Evolutionary conservation across 345 rosid species (phyloP), one percentile per base, ranked within the genome.

Genomic region (Populus deltoides): DNA sequence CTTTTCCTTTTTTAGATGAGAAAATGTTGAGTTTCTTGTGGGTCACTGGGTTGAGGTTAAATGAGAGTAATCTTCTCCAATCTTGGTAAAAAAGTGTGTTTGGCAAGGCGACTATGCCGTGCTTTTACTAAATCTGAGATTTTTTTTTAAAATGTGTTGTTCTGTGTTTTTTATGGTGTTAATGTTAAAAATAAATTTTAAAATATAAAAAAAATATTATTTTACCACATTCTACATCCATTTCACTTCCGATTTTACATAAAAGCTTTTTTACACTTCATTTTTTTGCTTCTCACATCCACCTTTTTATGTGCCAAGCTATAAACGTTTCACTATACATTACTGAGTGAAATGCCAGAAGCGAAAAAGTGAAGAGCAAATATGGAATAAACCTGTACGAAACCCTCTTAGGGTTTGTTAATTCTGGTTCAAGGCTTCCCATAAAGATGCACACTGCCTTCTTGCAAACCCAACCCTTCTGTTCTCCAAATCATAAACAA

Each of bases 401-500:
- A 74, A 43, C 33, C 20, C 27, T 38, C 45, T 24, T 0, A 5
- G 41, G 53, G 53, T 10, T 38, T 33, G 41, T 85, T 85, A 86
- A 84, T 43, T 80, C 24, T 81, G 88, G 68, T 86, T 92, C 57
- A 93, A 79, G 70, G 87, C 83, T 57, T 89, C 92, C 99, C 97
- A 95, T 74, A 93, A 85, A 65, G 98, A 86, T 73, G 96, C 87
- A 86, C 99, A 95, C 78, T 86, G 84, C 86, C 97, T 89, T 79
- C 88, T 87, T 0, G 97, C 98, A 74, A 94, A 94, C 72, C 98
- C 98, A 63, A 94, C 94, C 80, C 86, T 82, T 29, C 88, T 47
- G 66, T 90, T 85, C 88, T 87, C 89, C 89, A 95, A 75, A 79
- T 95, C 99, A 78, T 95, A 95, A 27, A 93, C 97, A 77, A 93